phyloP scores from a whole-genome alignment of 345 rosid species.

The Citrus sinensis region DNA sequence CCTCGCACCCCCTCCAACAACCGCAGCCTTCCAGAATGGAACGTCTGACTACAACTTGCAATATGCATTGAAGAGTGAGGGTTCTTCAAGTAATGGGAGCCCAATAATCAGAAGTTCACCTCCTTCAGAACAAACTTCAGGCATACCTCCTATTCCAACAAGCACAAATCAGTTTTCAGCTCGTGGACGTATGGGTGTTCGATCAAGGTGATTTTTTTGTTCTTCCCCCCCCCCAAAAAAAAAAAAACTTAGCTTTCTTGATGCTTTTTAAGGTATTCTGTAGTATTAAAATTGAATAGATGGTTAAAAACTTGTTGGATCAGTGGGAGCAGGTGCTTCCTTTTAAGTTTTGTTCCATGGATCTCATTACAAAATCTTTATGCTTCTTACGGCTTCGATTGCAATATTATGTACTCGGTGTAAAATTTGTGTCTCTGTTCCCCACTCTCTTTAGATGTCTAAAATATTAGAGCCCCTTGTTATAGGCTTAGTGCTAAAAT shows the following conservation, averaged over 20 bases:
- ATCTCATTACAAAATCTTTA: background rate
- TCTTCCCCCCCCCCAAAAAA: too few relatives aligned
- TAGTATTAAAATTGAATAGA: background rate
- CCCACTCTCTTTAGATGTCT: background rate
- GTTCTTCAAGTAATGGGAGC: constrained; percentile 48
- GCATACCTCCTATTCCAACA: constrained; percentile 80
- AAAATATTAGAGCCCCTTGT: background rate
- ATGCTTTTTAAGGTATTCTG: background rate
- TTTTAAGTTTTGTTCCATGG: background rate
- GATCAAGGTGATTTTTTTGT: constrained; percentile 56
- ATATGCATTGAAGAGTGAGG: constrained; percentile 49
- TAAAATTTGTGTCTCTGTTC: background rate
- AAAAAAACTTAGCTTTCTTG: background rate
- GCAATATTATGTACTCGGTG: background rate
- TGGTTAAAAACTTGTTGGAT: background rate
- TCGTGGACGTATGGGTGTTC: constrained; percentile 84
- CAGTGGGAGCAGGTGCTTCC: background rate
- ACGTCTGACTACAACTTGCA: constrained; percentile 58
- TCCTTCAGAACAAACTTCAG: constrained; percentile 50
- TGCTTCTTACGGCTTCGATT: background rate
- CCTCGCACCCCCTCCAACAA: constrained; percentile 83
- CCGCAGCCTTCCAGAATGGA: constrained; percentile 66
- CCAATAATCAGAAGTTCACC: constrained; percentile 43
- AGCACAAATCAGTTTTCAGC: constrained; percentile 84
- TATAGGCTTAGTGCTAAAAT: background rate